Evolutionary conservation across 495 filamentous ascomycete species (phyloP).

Genomic region (Xylaria bambusicola): DNA sequence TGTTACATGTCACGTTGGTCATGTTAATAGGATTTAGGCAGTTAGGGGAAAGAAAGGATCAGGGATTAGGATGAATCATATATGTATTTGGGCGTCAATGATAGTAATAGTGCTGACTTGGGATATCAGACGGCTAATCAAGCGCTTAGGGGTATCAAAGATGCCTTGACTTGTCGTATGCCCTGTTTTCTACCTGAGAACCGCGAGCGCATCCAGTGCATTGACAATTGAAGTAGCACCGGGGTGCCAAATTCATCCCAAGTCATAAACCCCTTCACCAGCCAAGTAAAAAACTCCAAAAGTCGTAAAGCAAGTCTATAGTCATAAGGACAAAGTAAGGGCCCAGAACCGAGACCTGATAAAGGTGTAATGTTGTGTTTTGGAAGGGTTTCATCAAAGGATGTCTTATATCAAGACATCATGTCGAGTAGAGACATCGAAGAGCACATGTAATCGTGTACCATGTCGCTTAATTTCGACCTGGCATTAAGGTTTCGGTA

Average conservation of each 20-base stretch:
- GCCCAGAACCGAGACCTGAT: background rate
- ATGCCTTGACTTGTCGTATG: background rate
- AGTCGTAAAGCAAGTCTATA: slow-evolving; percentile 30
- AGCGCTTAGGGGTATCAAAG: slow-evolving; percentile 18
- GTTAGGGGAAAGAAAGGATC: too few relatives aligned
- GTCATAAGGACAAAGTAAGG: slow-evolving; percentile 20
- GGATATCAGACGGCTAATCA: slow-evolving; percentile 22
- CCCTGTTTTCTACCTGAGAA: slow-evolving; percentile 1
- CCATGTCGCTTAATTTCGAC: background rate
- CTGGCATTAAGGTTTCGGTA: background rate
- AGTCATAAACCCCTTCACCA: slow-evolving; percentile 16
- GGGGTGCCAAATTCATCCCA: slow-evolving; percentile 17
- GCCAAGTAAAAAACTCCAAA: slow-evolving; percentile 3
- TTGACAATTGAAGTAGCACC: slow-evolving; percentile 8
- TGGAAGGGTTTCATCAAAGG: too few relatives aligned
- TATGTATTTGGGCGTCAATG: slow-evolving; percentile 36
- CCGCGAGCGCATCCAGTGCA: slow-evolving; percentile 20
- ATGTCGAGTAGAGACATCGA: background rate
- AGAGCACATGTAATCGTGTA: background rate
- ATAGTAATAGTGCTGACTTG: slow-evolving; percentile 30
- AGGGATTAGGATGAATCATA: too few relatives aligned
- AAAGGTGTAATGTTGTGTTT: too few relatives aligned
- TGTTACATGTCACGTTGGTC: too few relatives aligned
- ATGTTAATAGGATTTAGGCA: too few relatives aligned
- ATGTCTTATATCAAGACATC: background rate